Evolutionary conservation across 441 rosid genomes (phyloP), one percentile per base, ranked within the genome.

Genomic region (Euphorbia schlechtendalii): DNA sequence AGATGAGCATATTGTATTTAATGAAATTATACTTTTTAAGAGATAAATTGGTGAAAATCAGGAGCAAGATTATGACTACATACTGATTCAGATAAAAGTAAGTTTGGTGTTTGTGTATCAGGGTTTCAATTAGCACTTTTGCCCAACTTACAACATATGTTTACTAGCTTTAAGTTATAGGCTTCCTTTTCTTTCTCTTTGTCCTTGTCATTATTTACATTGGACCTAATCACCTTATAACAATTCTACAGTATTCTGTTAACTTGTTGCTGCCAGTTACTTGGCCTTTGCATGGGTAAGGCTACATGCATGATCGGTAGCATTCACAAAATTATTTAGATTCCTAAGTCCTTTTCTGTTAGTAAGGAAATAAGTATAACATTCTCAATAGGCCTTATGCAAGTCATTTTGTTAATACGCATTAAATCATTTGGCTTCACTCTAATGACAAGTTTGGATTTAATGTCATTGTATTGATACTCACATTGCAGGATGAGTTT

Each of bases 401-500:
- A 46, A 32, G 3, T 45, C 8, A 27, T 36, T 30, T 59, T 30
- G 9, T 62, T n/a, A 24, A 48, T 28, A 3, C 27, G 18, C 36
- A 38, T 55, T 3, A 30, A 9, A 34, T 15, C n/a, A 52, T 13
- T 36, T 61, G 9, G 22, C 25, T 63, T 56, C 51, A n/a, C 21
- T 46, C 4, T n/a, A n/a, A 46, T 48, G 9, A 15, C 34, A 28
- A 51, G 18, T 55, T 55, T 24, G 63, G 46, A 15, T 68, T 60
- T 59, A n/a, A 56, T 63, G 36, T 60, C 62, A 5, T 61, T 60
- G 64, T 32, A 69, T 36, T 28, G 41, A 49, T 76, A n/a, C n/a
- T n/a, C n/a, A n/a, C n/a, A 41, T 76, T 67, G 14, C 86, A 84
- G 90, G 84, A 84, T 57, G 86, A 73, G 58, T 87, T 87, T 27